Base-by-base conservation (phyloP, 2,329 filamentous ascomycete species). In the Ophiostoma sp. region DNA sequence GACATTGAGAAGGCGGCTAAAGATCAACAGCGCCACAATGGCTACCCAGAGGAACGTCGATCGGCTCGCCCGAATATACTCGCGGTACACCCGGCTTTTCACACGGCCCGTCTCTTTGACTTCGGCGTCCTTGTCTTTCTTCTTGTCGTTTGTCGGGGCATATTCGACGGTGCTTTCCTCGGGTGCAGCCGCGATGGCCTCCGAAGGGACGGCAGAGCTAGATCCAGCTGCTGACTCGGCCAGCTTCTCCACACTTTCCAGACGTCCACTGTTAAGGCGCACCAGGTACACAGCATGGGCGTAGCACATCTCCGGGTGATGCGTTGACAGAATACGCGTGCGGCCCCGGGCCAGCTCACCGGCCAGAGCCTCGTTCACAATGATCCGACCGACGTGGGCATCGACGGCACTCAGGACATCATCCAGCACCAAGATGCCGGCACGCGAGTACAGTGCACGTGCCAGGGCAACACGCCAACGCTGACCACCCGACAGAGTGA, bases 251-350 rank as follows among this genome's bases (percentile, higher is more conserved):
- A 76, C 44, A 4, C 44, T 40, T 67, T 76, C 73, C 2, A 73
- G 3, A 77, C 71, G 5, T 71, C 76, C 76, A 14, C 72, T 74
- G 41, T 73, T 72, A 9, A 78, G 75, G 11, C 71, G 70, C 11
- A 78, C 74, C 12, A 76, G 68, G 27, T 75, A 76, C 27, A 74
- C 74, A 0, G 76, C 75, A 40, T 73, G 70, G 0, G 74, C 73
- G 27, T 75, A 66, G 47, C 76, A 76, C 68, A 77, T 72, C 63
- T 78, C 76, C 0, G 74, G 72, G 55, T 78, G 77, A 74, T 87
- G 85, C 0, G 87, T 87, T 64, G 89, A 87, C 4, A 88, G 80
- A 62, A 90, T 86, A 0, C 86, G 87, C 0, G 87, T 89, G 44
- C 87, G 79, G 27, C 82, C 81, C 9, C 67, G 64, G 58, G 80